Percentiles rank a stretch among this genome's conserved stretches.
These are phyloP conservation scores for Aspergillus pseudonomiae DNA, from an alignment of 2,329 filamentous ascomycete genomes.

Conservation along the genomic window DNA sequence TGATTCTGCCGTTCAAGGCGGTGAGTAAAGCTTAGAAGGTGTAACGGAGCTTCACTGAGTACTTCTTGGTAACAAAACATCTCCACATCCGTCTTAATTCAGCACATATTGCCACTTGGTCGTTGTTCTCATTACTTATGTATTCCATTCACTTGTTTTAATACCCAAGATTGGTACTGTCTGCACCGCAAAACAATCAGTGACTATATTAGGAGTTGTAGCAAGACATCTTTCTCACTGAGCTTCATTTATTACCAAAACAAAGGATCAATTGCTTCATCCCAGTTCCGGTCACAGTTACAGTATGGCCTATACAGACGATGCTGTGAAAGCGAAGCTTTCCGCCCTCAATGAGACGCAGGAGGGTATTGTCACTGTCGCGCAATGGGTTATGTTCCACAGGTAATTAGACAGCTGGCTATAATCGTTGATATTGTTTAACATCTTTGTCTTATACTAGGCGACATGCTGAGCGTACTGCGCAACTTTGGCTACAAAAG, in stretches of 20 bases:
- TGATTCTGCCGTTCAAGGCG: slow-evolving; percentile 25
- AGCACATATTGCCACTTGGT: neutral
- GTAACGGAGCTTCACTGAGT: slow-evolving; percentile 7
- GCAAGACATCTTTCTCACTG: neutral
- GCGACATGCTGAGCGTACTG: slow-evolving; percentile 88
- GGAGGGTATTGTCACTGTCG: slow-evolving; percentile 92
- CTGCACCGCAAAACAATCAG: neutral
- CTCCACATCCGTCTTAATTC: neutral
- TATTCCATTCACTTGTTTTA: neutral
- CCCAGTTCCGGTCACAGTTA: neutral
- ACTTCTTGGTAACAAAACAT: neutral
- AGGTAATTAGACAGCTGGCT: slow-evolving; percentile 59
- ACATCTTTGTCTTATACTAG: slow-evolving; percentile 51
- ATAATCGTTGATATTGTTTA: slow-evolving; percentile 22
- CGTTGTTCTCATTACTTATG: neutral
- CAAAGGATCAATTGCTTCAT: neutral
- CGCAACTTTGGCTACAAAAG: slow-evolving; percentile 86
- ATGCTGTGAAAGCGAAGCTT: slow-evolving; percentile 91
- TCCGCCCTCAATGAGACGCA: slow-evolving; percentile 96
- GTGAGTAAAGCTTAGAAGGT: slow-evolving; percentile 21
- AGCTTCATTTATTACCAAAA: neutral
- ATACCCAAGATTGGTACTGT: neutral
- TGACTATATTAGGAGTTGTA: neutral
- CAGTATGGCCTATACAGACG: slow-evolving; percentile 90
- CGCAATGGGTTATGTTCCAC: slow-evolving; percentile 99